A percentile compares a stretch with the other conserved stretches of the same genome.
phyloP scores from a whole-genome alignment of 1,284 basidiomycete genomes.

The Sanguinoderma infundibulare region DNA sequence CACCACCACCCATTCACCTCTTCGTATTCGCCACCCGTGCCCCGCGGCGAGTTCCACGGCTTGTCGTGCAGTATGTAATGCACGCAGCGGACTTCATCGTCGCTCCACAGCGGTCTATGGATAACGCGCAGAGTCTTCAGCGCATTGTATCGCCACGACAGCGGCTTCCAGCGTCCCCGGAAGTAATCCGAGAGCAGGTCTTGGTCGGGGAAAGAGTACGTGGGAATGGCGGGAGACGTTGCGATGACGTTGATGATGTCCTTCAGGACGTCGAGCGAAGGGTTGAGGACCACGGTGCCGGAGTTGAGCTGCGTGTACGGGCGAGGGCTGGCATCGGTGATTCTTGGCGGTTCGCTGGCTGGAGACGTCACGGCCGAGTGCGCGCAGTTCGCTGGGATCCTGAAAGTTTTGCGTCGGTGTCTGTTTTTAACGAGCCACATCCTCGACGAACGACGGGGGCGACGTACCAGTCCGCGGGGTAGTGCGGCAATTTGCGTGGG shows the following conservation, averaged over 20 bases:
- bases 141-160: constrained; percentile 88
- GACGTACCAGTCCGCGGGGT: constrained; percentile 88
- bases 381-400: constrained; percentile 90
- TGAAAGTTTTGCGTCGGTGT: no score
- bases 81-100: constrained; percentile 76
- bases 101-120: constrained; percentile 77
- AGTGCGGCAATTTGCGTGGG: constrained; percentile 81
- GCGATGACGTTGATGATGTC: constrained; percentile 64
- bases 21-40: constrained; percentile 46
- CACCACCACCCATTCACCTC: constrained; percentile 79
- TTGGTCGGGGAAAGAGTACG: constrained; percentile 90
- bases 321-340: constrained; percentile 59
- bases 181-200: constrained; percentile 88
- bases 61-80: constrained; percentile 81
- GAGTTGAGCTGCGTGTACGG: constrained; percentile 87
- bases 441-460: no score
- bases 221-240: constrained; percentile 69
- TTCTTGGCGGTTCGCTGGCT: constrained; percentile 49
- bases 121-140: constrained; percentile 77
- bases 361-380: constrained; percentile 70
- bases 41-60: constrained; percentile 62
- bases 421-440: no score
- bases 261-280: constrained; percentile 60
- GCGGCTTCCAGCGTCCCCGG: constrained; percentile 70
- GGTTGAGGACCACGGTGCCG: constrained; percentile 87